Evolutionary conservation across 768 basidiomycete genomes (phyloP).

Genomic region (Leccinum boreale): DNA sequence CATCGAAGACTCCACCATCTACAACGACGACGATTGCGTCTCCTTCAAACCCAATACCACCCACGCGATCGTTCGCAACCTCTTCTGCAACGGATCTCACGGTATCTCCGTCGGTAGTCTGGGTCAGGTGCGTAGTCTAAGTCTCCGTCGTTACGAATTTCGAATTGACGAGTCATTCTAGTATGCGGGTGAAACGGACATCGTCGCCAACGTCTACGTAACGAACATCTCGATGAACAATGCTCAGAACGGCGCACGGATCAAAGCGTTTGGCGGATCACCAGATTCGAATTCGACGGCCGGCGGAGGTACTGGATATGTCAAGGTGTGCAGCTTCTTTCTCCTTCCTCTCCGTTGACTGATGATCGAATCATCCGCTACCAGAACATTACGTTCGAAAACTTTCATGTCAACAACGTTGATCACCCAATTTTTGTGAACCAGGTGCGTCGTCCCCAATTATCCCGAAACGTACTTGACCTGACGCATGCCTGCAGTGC

Average conservation of each 20-base stretch:
- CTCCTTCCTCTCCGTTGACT: not conserved
- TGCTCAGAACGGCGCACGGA: slow-evolving; percentile 48
- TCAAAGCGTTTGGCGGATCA: slow-evolving; percentile 49
- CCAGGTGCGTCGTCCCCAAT: slow-evolving; percentile 22
- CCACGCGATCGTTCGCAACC: slow-evolving; percentile 37
- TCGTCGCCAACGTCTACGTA: slow-evolving; percentile 43
- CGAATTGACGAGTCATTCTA: slow-evolving; percentile 6
- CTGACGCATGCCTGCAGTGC: slow-evolving; percentile 26
- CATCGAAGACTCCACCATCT: slow-evolving; percentile 36
- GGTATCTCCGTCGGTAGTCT: slow-evolving; percentile 51
- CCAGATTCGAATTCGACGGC: slow-evolving; percentile 36
- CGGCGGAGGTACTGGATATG: slow-evolving; percentile 44
- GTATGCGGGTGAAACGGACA: slow-evolving; percentile 39
- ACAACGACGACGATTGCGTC: slow-evolving; percentile 43
- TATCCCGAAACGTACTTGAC: not conserved
- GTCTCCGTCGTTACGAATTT: not conserved
- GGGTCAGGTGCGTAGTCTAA: slow-evolving; percentile 31
- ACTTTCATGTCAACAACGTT: slow-evolving; percentile 34
- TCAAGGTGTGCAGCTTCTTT: slow-evolving; percentile 26
- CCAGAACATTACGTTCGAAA: slow-evolving; percentile 24
- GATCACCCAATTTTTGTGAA: slow-evolving; percentile 42
- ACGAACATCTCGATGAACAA: slow-evolving; percentile 43
- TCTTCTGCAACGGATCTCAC: slow-evolving; percentile 37
- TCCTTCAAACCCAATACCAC: slow-evolving; percentile 34
- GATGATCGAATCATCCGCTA: not conserved